A percentile compares a stretch with the other conserved stretches of the same genome.
Conservation (phyloP, 768 basidiomycete species). For the Ramaria rubella region DNA sequence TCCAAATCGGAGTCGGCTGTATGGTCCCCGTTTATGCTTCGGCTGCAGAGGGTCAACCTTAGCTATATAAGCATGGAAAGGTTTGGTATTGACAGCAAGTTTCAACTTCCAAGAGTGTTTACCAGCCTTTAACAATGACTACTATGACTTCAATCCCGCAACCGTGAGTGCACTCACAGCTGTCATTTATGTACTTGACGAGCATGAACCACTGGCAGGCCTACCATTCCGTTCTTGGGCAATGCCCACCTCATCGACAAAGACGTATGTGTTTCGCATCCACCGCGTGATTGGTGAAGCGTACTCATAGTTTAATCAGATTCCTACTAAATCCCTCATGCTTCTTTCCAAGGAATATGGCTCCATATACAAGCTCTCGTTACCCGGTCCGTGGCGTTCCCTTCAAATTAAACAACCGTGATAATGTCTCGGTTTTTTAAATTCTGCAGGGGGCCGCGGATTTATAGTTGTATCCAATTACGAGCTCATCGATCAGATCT, state of each 20-base stretch:
- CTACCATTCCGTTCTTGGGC: constrained; percentile 36
- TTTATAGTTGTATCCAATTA: constrained; percentile 29
- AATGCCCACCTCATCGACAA: constrained; percentile 24
- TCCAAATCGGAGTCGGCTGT: too few relatives aligned
- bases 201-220: constrained; percentile 9
- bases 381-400: constrained; percentile 25
- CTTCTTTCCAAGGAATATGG: constrained; percentile 36
- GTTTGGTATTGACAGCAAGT: too few relatives aligned
- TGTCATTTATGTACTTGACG: background rate
- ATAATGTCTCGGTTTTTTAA: background rate
- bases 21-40: too few relatives aligned
- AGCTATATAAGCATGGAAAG: too few relatives aligned
- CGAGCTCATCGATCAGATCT: constrained; percentile 34
- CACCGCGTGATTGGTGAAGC: constrained; percentile 10
- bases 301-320: constrained; percentile 29
- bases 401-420: background rate
- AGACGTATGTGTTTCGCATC: constrained; percentile 12
- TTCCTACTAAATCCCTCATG: constrained; percentile 30
- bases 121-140: too few relatives aligned
- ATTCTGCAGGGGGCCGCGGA: constrained; percentile 17
- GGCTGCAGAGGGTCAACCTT: too few relatives aligned
- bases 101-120: too few relatives aligned
- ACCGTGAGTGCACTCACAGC: background rate
- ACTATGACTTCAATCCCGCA: too few relatives aligned
- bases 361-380: constrained; percentile 34